phyloP scores from a whole-genome alignment of 2,329 filamentous ascomycete species.

The Plectosphaerella cucumerina region DNA sequence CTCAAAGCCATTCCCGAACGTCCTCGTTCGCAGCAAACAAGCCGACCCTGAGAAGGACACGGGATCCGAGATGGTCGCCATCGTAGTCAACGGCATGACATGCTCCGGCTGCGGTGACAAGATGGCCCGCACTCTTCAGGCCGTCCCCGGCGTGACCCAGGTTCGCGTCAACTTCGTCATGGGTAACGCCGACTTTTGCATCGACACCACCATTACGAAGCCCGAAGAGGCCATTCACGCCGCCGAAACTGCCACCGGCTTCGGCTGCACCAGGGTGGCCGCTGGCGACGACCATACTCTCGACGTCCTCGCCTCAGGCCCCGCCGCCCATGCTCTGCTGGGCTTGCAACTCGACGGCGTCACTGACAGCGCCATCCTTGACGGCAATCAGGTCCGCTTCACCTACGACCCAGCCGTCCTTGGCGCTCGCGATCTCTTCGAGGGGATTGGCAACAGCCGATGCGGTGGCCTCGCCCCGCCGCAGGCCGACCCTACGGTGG shows the following conservation, averaged over 20 bases:
- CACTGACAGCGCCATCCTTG: slow-evolving; percentile 17
- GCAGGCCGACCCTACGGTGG: slow-evolving; percentile 24
- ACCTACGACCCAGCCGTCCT: slow-evolving; percentile 27
- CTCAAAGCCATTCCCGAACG: neutral
- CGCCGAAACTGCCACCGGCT: slow-evolving; percentile 23
- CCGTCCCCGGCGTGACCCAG: slow-evolving; percentile 21
- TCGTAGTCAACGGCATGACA: slow-evolving; percentile 29
- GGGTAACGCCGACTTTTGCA: slow-evolving; percentile 27
- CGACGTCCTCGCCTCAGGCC: slow-evolving; percentile 19
- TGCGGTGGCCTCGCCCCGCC: slow-evolving; percentile 24
- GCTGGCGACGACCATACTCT: slow-evolving; percentile 21
- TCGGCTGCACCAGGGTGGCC: slow-evolving; percentile 19
- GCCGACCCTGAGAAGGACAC: neutral
- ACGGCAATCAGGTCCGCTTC: slow-evolving; percentile 25
- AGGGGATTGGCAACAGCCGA: slow-evolving; percentile 8
- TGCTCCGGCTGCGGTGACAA: slow-evolving; percentile 32
- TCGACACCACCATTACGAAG: slow-evolving; percentile 18
- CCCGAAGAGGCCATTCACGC: slow-evolving; percentile 21
- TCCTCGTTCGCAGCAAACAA: neutral
- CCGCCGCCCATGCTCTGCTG: slow-evolving; percentile 15
- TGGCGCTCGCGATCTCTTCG: slow-evolving; percentile 25
- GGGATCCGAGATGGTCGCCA: slow-evolving; percentile 19
- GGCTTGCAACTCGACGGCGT: slow-evolving; percentile 18
- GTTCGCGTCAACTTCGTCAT: slow-evolving; percentile 33
- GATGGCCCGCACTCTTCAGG: slow-evolving; percentile 21